Conservation (phyloP, 2,329 filamentous ascomycete species). For the Epichloe glyceriae region DNA sequence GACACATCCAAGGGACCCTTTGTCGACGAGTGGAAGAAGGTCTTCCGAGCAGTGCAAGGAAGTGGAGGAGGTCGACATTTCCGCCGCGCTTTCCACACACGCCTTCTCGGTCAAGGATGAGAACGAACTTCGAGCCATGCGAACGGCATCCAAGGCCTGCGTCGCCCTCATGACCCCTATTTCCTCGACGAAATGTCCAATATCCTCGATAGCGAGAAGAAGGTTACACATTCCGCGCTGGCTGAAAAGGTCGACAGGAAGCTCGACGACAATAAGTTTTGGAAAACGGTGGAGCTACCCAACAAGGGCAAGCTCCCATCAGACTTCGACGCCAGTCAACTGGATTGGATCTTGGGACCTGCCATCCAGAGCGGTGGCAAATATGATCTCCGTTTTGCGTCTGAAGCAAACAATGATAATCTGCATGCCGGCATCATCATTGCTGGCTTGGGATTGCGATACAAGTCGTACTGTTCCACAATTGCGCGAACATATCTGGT, state of each 20-base stretch:
- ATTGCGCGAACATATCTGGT: slow-evolving; percentile 92
- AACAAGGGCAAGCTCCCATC: slow-evolving; percentile 64
- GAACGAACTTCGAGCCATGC: slow-evolving; percentile 82
- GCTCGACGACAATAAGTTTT: slow-evolving; percentile 88
- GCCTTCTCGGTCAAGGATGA: slow-evolving; percentile 93
- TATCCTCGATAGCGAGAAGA: slow-evolving; percentile 91
- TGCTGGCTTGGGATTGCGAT: slow-evolving; percentile 79
- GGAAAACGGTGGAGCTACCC: slow-evolving; percentile 62
- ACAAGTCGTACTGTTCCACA: slow-evolving; percentile 89
- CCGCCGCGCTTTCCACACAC: slow-evolving; percentile 64
- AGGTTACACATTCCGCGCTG: slow-evolving; percentile 78
- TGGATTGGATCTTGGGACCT: slow-evolving; percentile 89
- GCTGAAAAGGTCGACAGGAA: slow-evolving; percentile 83
- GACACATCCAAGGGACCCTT: slow-evolving; percentile 79
- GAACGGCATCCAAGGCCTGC: slow-evolving; percentile 86
- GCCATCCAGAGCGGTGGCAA: slow-evolving; percentile 91
- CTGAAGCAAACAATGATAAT: slow-evolving; percentile 66
- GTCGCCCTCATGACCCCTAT: slow-evolving; percentile 92
- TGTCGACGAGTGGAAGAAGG: slow-evolving; percentile 89
- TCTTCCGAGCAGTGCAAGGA: slow-evolving; percentile 73
- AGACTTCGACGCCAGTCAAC: slow-evolving; percentile 75
- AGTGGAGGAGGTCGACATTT: slow-evolving; percentile 77
- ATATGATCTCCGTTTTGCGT: slow-evolving; percentile 75
- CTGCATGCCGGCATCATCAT: slow-evolving; percentile 90
- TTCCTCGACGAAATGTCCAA: slow-evolving; percentile 98